These are phyloP conservation scores for Penicillium psychrosexuale DNA, from an alignment of 2,329 filamentous ascomycete species.

Conservation along the genomic window DNA sequence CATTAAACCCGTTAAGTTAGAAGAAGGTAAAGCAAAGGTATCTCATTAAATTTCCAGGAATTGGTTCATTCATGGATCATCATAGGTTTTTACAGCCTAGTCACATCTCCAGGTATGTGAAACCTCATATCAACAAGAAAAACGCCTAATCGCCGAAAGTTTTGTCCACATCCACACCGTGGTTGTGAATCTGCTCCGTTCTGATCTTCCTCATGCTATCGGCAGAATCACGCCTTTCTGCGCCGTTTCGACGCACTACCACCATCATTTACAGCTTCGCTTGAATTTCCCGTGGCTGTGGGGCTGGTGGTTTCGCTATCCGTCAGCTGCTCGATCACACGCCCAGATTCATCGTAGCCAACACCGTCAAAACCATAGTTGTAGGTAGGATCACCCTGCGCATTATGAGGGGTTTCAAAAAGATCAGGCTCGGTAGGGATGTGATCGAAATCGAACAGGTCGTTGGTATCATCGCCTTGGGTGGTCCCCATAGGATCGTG, in stretches of 20 bases:
- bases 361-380: conserved; percentile 35
- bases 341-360: conserved; percentile 29
- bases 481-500: conserved; percentile 18
- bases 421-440: conserved; percentile 35
- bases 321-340: conserved; percentile 44
- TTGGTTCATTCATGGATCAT: conserved; percentile 5
- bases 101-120: neutral
- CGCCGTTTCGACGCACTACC: conserved; percentile 33
- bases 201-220: neutral
- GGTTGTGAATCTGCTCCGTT: neutral
- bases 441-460: conserved; percentile 44
- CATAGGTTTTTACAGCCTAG: conserved; percentile 8
- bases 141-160: conserved; percentile 6
- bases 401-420: conserved; percentile 30
- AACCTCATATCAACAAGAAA: conserved; percentile 2
- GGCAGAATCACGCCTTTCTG: conserved; percentile 28
- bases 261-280: conserved; percentile 21
- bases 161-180: neutral
- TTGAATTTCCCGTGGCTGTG: conserved; percentile 31
- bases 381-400: conserved; percentile 24
- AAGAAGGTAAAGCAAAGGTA: conserved; percentile 2
- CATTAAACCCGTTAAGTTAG: neutral
- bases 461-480: conserved; percentile 32
- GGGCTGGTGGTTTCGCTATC: conserved; percentile 47
- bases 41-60: conserved; percentile 3